A percentile compares a stretch with the other conserved stretches of the same genome.
These are phyloP conservation scores for Ustilago esculenta DNA, from an alignment of 1,284 basidiomycete genomes.

Conservation along the genomic window DNA sequence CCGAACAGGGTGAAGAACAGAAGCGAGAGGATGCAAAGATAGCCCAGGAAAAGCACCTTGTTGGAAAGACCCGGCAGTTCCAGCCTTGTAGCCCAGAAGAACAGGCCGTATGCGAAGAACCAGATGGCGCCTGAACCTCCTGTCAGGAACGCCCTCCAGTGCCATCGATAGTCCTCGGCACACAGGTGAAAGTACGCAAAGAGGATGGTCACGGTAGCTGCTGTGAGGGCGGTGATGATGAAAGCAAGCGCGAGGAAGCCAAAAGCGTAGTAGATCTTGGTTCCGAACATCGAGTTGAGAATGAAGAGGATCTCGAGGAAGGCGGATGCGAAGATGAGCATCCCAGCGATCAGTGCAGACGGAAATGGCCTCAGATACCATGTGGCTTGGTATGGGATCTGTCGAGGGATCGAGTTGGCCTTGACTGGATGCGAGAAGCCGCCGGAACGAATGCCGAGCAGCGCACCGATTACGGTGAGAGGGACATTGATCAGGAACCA, in stretches of 20 bases:
- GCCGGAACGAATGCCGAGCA: conserved; percentile 87
- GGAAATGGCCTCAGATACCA: conserved; percentile 71
- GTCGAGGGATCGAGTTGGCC: conserved; percentile 84
- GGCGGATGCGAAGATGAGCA: conserved; percentile 93
- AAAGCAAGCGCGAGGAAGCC: conserved; percentile 93
- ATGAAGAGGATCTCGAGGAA: conserved; percentile 97
- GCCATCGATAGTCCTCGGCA: conserved; percentile 97
- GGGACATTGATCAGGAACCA: conserved; percentile 97
- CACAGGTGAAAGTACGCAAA: conserved; percentile 82
- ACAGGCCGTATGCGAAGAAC: conserved; percentile 81
- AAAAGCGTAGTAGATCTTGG: conserved; percentile 73
- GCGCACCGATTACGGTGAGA: conserved; percentile 71
- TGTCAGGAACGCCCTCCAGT: conserved; percentile 94
- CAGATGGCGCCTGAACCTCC: conserved; percentile 94
- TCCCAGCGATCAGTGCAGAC: conserved; percentile 82
- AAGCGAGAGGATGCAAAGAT: conserved; percentile 82
- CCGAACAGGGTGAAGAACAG: conserved; percentile 90
- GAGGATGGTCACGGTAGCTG: conserved; percentile 61
- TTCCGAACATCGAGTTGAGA: conserved; percentile 90
- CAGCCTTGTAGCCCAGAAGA: conserved; percentile 88
- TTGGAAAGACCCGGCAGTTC: conserved; percentile 85
- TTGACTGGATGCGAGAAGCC: conserved; percentile 84
- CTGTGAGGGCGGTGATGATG: conserved; percentile 76
- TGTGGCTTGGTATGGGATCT: conserved; percentile 66
- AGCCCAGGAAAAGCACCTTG: conserved; percentile 88